These are phyloP conservation scores for Obelidium mucronatum DNA, from an alignment of 192 early-diverging fungal genomes.

Conservation along the genomic window DNA sequence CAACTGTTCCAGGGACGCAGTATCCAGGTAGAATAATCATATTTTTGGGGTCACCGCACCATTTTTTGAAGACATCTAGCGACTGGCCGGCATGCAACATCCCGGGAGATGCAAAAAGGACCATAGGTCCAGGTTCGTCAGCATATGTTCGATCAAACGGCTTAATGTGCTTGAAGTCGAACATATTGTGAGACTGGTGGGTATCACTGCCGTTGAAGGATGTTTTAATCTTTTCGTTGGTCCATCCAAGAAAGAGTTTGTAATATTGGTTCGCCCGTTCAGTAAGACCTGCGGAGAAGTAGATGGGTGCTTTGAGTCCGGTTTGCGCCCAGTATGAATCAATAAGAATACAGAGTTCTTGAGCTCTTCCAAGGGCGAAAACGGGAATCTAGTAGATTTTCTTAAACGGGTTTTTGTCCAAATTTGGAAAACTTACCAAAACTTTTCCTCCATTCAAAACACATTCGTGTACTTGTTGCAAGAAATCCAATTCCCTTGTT, in stretches of 20 bases:
- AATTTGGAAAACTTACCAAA: no score
- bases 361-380: slow-evolving; percentile 97
- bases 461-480: slow-evolving; percentile 88
- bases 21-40: slow-evolving; percentile 99
- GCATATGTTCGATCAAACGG: slow-evolving; percentile 74
- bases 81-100: slow-evolving; percentile 98
- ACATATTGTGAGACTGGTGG: slow-evolving; percentile 73
- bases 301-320: slow-evolving; percentile 90
- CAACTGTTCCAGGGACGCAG: slow-evolving; percentile 96
- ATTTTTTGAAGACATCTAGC: slow-evolving; percentile 94
- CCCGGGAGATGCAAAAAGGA: slow-evolving; percentile 95
- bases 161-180: slow-evolving; percentile 95
- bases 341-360: slow-evolving; percentile 96
- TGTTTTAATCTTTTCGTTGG: slow-evolving; percentile 95
- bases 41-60: slow-evolving; percentile 90
- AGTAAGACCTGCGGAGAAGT: slow-evolving; percentile 94
- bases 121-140: slow-evolving; percentile 89
- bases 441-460: slow-evolving; percentile 81
- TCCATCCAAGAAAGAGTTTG: slow-evolving; percentile 98
- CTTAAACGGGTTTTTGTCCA: background rate
- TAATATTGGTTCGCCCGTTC: slow-evolving; percentile 95
- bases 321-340: slow-evolving; percentile 96
- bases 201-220: slow-evolving; percentile 76
- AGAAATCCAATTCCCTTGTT: slow-evolving; percentile 90
- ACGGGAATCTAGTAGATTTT: slow-evolving; percentile 77